Conservation (phyloP, 83 land plant genomes). For the Picea abies region DNA sequence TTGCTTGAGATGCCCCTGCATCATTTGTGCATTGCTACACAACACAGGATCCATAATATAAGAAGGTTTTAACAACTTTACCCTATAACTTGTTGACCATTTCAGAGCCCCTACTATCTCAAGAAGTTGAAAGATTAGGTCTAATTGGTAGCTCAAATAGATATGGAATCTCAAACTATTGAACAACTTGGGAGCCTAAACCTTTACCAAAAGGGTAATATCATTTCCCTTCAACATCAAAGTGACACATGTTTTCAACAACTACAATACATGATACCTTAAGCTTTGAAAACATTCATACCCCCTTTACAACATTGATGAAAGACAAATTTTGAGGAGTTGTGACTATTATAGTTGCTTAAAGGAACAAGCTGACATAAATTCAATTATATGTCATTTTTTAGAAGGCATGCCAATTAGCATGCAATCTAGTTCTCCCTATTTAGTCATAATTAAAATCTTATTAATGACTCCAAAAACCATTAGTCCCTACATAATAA, state of each 20-base stretch:
- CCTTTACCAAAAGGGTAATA: conserved; percentile 95
- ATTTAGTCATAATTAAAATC: too few relatives aligned
- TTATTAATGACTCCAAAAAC: too few relatives aligned
- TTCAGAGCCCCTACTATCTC: conserved; percentile 94
- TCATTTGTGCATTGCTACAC: conserved; percentile 95
- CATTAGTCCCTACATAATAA: too few relatives aligned
- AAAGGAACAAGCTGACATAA: too few relatives aligned
- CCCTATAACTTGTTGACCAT: conserved; percentile 85
- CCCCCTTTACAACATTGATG: conserved; percentile 98
- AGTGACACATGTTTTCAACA: conserved; percentile 98
- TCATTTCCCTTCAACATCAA: conserved; percentile 95
- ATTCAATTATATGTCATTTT: too few relatives aligned
- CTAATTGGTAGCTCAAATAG: conserved; percentile 94
- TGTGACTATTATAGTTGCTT: conserved; percentile 24
- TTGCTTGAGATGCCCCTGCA: too few relatives aligned
- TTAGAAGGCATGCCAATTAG: too few relatives aligned
- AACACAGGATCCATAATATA: conserved; percentile 85
- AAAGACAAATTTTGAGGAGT: conserved; percentile 98
- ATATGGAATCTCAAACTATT: conserved; percentile 94
- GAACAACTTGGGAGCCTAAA: conserved; percentile 92
- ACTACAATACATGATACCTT: conserved; percentile 97
- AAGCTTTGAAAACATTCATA: conserved; percentile 97
- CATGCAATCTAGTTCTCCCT: too few relatives aligned
- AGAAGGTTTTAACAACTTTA: conserved; percentile 80
- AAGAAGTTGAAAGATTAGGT: conserved; percentile 92